Evolutionary conservation across 148 eudicot species (phyloP).

Genomic region (Rhododendron vialii): DNA sequence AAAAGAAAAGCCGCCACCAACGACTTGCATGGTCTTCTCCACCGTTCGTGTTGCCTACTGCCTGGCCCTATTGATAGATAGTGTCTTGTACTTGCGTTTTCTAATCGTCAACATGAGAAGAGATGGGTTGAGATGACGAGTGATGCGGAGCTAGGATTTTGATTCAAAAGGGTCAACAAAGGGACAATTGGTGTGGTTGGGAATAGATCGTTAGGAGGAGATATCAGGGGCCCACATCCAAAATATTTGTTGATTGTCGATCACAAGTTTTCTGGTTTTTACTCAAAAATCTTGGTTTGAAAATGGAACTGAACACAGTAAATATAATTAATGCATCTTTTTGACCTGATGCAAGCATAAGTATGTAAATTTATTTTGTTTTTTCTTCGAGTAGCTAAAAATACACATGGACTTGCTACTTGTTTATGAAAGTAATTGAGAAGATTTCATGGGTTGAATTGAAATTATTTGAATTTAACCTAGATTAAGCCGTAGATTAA

Average conservation of each 20-base stretch:
- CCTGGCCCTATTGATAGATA: neutral
- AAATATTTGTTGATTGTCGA: too few species aligned
- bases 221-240: too few species aligned
- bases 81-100: neutral
- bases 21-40: conserved; percentile 2
- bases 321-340: too few species aligned
- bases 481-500: neutral
- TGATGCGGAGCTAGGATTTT: neutral
- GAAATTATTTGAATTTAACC: neutral
- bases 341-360: neutral
- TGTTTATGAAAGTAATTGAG: neutral
- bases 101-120: neutral
- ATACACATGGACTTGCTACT: neutral
- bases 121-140: neutral
- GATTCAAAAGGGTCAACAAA: neutral
- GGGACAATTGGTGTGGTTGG: too few species aligned
- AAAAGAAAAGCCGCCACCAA: neutral
- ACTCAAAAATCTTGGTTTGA: too few species aligned
- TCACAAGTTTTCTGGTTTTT: too few species aligned
- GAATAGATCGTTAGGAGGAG: too few species aligned
- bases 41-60: neutral
- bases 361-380: neutral
- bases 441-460: neutral
- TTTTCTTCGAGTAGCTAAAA: too few species aligned
- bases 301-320: too few species aligned